phyloP scores from a whole-genome alignment of 2,329 filamentous ascomycete species.

The Ramularia endophylla region DNA sequence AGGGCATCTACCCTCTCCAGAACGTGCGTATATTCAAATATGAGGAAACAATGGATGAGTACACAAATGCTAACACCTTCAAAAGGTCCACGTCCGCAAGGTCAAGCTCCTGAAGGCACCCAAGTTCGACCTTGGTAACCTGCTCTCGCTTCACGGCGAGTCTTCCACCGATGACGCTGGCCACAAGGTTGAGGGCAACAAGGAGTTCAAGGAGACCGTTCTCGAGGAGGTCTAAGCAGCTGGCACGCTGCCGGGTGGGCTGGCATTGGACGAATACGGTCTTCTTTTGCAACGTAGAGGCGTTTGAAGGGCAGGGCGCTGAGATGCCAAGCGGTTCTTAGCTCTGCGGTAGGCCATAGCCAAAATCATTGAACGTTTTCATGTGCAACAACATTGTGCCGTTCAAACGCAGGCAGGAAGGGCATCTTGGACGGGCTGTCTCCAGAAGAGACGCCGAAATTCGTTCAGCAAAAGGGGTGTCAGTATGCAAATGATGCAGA shows the following conservation, averaged over 20 bases:
- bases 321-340: slow-evolving; percentile 18
- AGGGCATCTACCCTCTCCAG: slow-evolving; percentile 99
- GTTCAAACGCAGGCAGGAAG: no score
- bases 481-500: no score
- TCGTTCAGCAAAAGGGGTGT: no score
- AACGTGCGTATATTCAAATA: slow-evolving; percentile 62
- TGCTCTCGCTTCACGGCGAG: slow-evolving; percentile 97
- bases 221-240: slow-evolving; percentile 78
- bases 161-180: slow-evolving; percentile 92
- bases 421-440: no score
- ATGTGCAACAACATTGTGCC: no score
- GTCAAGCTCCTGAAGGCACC: slow-evolving; percentile 98
- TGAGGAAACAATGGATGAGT: background rate
- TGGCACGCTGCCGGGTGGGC: slow-evolving; percentile 16
- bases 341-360: slow-evolving; percentile 20
- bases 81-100: slow-evolving; percentile 98
- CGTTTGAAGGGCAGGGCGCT: slow-evolving; percentile 22
- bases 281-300: slow-evolving; percentile 22
- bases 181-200: slow-evolving; percentile 76
- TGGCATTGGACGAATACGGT: slow-evolving; percentile 21
- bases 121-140: slow-evolving; percentile 97
- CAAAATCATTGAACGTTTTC: slow-evolving; percentile 22
- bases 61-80: slow-evolving; percentile 30
- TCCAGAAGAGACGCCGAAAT: no score
- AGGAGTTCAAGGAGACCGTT: slow-evolving; percentile 98